Evolutionary conservation across 768 basidiomycete genomes (phyloP), one percentile per base, ranked within the genome.

Genomic region (Tylopilus plumbeoviolaceoides): DNA sequence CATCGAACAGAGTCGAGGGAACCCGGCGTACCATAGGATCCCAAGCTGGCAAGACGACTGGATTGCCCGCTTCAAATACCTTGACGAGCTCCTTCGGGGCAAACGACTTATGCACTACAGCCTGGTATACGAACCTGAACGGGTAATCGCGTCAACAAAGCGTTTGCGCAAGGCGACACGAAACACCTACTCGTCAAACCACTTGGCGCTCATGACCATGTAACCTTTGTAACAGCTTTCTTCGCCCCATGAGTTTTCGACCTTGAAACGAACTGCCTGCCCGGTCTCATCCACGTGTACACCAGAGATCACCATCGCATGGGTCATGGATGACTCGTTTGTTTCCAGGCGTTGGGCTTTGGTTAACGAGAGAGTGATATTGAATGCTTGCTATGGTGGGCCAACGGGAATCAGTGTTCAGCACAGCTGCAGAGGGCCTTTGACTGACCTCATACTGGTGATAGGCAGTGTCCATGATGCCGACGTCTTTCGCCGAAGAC

Each of bases 211-310:
- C 92, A 95, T 95, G 62, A 95, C 82, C 72, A 89, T 91, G 71
- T 84, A 95, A 7, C 95, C 95, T 60, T 92, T 85, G 59, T 92
- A 77, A 23, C 93, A 88, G 0, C 76, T 78, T 0, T 73, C 72
- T 25, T 84, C 83, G 15, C 91, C 89, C 95, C 95, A 98, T 4
- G 86, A 89, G 74, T 98, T 98, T 77, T 98, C 95, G 18, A 98
- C 91, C 71, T 92, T 91, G 80, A 92, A 98, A n/a, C 92, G 80
- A 18, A 95, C 70, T 0, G 93, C 86, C 52, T 80, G 82, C 48
- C 91, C 91, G 3, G 69, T 65, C 12, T 73, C 69, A 63, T 95
- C 93, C 45, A 97, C 73, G 65, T 98, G 95, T 17, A 95, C 95
- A 17, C 82, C 95, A 17, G 89, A 85, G 67, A 98, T 95, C 40